Evolutionary conservation across 257 asterid genomes (phyloP), one percentile per base, ranked within the genome.

Genomic region (Datura wrightii): DNA sequence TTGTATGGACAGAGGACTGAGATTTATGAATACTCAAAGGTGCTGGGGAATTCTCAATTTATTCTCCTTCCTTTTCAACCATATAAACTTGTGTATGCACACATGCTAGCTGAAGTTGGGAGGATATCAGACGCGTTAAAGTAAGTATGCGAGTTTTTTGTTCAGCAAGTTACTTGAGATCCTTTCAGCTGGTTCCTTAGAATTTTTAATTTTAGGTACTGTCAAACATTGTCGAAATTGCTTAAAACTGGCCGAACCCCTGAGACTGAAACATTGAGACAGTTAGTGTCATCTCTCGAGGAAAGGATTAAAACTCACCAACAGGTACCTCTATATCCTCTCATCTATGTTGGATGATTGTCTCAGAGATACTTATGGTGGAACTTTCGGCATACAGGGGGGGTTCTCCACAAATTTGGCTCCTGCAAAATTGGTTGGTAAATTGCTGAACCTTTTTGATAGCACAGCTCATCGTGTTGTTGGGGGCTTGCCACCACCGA

Each of bases 31-130:
- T 94, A 94, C 87, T 95, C 99, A 50, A 95, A 91, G 89, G 92
- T 94, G 42, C 93, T 94, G 67, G 99, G 99, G 42, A 97, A 97
- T 91, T 92, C 99, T 74, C 99, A 97, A 91, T 97, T 92, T 65
- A 90, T 90, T 88, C 97, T 97, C 76, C 96, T 91, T 37, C 92
- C 99, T 2, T 97, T 97, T 91, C 99, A 97, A 89, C 98, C 99
- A 55, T 97, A 97, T 79, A 97, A 97, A 94, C 92, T 95, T 84
- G 88, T 94, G 31, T 96, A 96, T 83, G 99, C 99, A 4, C 91
- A 87, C 87, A 96, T 96, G 99, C 83, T 96, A 90, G 97, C 97
- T 80, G 99, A 96, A 92, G 98, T 96, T 87, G 99, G 99, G 88
- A 94, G 93, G 92, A 90, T 92, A 74, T 88, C 99, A 6, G 99